These are phyloP conservation scores for Metschnikowia gelsemii DNA, from an alignment of 805 yeast genomes.

Conservation along the genomic window DNA sequence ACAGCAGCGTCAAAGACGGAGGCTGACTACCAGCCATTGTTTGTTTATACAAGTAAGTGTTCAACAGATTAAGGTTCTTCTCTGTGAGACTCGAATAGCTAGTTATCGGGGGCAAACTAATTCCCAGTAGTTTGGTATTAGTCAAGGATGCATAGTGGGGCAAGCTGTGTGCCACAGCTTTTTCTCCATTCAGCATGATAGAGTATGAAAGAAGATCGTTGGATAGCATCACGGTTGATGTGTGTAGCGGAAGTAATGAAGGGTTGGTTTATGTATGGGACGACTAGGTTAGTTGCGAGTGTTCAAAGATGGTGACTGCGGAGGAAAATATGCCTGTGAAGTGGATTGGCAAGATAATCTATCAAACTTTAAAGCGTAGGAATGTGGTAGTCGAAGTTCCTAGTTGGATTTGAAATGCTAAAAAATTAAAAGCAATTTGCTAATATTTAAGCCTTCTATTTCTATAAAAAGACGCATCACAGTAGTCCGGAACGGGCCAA, in stretches of 20 bases:
- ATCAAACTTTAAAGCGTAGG: not conserved
- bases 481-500: constrained; percentile 5
- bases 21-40: constrained; percentile 15
- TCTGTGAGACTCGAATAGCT: constrained; percentile 21
- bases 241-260: not conserved
- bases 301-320: too few relatives aligned
- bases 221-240: constrained; percentile 1
- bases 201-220: constrained; percentile 41
- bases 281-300: too few relatives aligned
- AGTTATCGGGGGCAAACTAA: constrained; percentile 20
- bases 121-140: constrained; percentile 5
- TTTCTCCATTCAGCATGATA: constrained; percentile 34
- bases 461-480: too few relatives aligned
- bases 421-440: not conserved
- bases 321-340: too few relatives aligned
- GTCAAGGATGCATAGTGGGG: constrained; percentile 20
- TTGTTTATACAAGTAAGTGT: constrained; percentile 11
- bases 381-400: too few relatives aligned
- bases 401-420: too few relatives aligned
- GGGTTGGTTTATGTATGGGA: not conserved
- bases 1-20: constrained; percentile 21
- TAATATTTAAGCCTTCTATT: too few relatives aligned
- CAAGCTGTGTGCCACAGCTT: constrained; percentile 18
- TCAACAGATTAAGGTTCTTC: constrained; percentile 21
- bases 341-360: not conserved